Conservation (phyloP, 768 basidiomycete species). For the Leccinum disarticulatum region DNA sequence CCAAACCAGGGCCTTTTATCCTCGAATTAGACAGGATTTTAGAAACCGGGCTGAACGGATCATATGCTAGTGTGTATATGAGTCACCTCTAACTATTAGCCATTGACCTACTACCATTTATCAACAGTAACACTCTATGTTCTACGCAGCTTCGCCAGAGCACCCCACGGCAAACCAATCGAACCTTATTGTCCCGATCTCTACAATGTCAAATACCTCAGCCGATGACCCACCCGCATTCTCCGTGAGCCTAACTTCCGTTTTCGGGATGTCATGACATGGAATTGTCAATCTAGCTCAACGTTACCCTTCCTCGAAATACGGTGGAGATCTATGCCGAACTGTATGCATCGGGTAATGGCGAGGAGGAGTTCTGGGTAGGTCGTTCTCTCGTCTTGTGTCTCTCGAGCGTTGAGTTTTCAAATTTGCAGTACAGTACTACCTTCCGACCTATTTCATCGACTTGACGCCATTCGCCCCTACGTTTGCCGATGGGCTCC, state of each 20-base stretch:
- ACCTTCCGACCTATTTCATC: conserved; percentile 74
- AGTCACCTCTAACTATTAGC: neutral
- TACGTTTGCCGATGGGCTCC: conserved; percentile 60
- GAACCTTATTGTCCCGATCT: conserved; percentile 67
- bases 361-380: conserved; percentile 79
- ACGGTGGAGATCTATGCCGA: conserved; percentile 68
- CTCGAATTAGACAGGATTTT: conserved; percentile 73
- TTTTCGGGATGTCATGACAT: neutral
- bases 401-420: conserved; percentile 1
- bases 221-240: conserved; percentile 76
- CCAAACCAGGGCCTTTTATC: conserved; percentile 65
- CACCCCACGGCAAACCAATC: conserved; percentile 61
- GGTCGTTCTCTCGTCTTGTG: conserved; percentile 7
- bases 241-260: conserved; percentile 44
- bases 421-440: conserved; percentile 47
- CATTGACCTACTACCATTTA: neutral
- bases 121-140: conserved; percentile 58
- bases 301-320: conserved; percentile 69
- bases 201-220: conserved; percentile 59
- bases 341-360: conserved; percentile 68
- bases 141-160: conserved; percentile 57
- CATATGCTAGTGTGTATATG: conserved; percentile 60
- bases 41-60: conserved; percentile 53
- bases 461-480: conserved; percentile 80
- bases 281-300: conserved; percentile 42